Evolutionary conservation across 2,329 filamentous ascomycete species (phyloP), one percentile per base, ranked within the genome.

Genomic region (Cladobotryum protrusum): DNA sequence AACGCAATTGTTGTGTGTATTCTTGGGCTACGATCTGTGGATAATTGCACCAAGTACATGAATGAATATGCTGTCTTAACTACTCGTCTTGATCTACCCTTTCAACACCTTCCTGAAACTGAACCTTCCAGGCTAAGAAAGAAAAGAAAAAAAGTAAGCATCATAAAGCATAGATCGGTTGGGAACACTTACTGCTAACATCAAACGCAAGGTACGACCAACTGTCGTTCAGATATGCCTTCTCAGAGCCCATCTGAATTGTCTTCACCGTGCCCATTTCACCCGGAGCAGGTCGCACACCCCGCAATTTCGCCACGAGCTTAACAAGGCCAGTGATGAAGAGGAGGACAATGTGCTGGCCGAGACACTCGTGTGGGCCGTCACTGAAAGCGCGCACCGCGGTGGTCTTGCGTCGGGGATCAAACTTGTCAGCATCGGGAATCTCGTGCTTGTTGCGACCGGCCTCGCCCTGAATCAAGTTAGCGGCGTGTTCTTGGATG

Each of bases 201-300:
- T 75, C 71, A 14, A 69, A 68, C 24, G 62, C 63, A n/a, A 76
- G 65, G 42, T 69, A 71, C 1, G 72, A 73, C 70, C 74, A 76
- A 54, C 68, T 73, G 42, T 76, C 72, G 49, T 74, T 74, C 17
- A 75, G 65, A 49, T 73, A 75, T 7, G 63, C 65, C 55, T 67
- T 69, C 54, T 73, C 65, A 0, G 61, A 56, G 11, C 63, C 67
- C 13, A 72, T 60, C 0, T 55, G 57, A 55, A 77, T 69, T 1
- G 67, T 71, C 65, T 74, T 75, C 52, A 75, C 66, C 42, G 60
- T 49, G 1, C 73, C 74, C 67, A 74, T 74, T 42, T 64, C 62
- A 0, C 72, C 73, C 1, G 72, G 71, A 0, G 73, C 73, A 0
- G 69, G 69, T 6, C 73, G 70, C 2, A 76, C 63, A 36, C 71